Base-by-base conservation (phyloP, 108 stramenopile genomes). In the Mayamaea pseudoterrestris region DNA sequence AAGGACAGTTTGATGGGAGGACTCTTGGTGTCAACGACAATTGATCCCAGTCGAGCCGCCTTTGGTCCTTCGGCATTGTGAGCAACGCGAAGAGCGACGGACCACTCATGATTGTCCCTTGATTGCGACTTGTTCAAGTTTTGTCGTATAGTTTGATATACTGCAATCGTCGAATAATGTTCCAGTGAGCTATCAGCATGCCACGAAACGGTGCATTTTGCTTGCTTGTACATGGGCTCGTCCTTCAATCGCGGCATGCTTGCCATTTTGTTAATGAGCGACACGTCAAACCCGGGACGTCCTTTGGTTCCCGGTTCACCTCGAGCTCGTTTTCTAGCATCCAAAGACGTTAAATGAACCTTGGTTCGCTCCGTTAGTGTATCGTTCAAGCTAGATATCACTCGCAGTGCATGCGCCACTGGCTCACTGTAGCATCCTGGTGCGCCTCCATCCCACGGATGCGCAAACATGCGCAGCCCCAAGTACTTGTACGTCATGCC, bases 401-500 rank as follows among this genome's bases (percentile, higher is more conserved):
- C 46, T 20, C 22, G 8, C 3, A 64, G 27, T 8, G 64, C 50
- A 13, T 34, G 32, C 32, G 32, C 32, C 9, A 11, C 11, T n/a
- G n/a, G n/a, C n/a, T n/a, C n/a, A n/a, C n/a, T n/a, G n/a, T n/a
- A n/a, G n/a, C n/a, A n/a, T 13, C 13, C 11, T 34, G 32, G 32
- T 9, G 44, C 41, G 17, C 13, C 41, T 11, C 1, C 42, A 27
- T 36, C 40, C 90, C 85, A 92, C 3, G 80, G 80, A 63, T 83
- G 70, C 21, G 90, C 66, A 61, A 88, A 92, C 61, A 92, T 82
- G n/a, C 90, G 51, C 27, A 92, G 53, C 2, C 90, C 90, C 26
- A 92, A 53, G 45, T 92, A 92, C 47, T 83, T 85, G 74, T 92
- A 92, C 4, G 85, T 92, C 14, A 78, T 80, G 5, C 90, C 90